Percentiles rank a stretch among this genome's conserved stretches.
Conservation (phyloP, 1,284 basidiomycete genomes). For the Ganoderma resinaceum region DNA sequence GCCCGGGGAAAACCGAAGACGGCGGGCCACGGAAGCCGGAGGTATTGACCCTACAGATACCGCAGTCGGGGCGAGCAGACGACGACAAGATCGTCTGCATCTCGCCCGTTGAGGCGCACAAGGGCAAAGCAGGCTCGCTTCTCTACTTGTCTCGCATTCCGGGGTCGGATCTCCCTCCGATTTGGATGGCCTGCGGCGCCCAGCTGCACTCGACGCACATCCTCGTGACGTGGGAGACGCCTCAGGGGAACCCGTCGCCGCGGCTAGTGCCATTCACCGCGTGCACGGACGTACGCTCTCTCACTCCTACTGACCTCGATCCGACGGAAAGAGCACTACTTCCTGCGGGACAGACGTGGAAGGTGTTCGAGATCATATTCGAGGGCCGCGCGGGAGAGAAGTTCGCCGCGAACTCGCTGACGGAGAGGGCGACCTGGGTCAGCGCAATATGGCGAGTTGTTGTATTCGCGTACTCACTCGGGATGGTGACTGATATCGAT, state of each 20-base stretch:
- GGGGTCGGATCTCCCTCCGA: conserved; percentile 40
- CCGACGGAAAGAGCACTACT: conserved; percentile 50
- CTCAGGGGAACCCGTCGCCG: conserved; percentile 50
- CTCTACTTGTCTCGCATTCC: conserved; percentile 54
- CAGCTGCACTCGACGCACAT: conserved; percentile 55
- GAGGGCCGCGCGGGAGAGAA: conserved; percentile 57
- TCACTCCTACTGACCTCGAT: conserved; percentile 51
- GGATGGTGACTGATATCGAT: not conserved
- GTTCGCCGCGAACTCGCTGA: conserved; percentile 66
- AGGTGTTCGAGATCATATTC: conserved; percentile 69
- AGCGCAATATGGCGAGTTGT: conserved; percentile 70
- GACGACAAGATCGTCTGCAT: conserved; percentile 34
- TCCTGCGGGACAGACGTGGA: conserved; percentile 44
- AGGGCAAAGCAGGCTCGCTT: conserved; percentile 52
- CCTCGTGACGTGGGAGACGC: conserved; percentile 54
- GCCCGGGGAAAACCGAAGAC: not conserved
- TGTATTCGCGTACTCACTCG: not conserved
- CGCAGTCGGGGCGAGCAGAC: conserved; percentile 3
- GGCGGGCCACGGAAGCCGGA: not conserved
- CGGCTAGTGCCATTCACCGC: conserved; percentile 55
- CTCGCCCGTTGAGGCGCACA: conserved; percentile 41
- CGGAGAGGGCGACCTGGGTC: conserved; percentile 73
- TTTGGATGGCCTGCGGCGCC: conserved; percentile 63
- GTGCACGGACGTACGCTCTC: conserved; percentile 70
- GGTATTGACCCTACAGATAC: conserved; percentile 25